Evolutionary conservation across 2,329 filamentous ascomycete species (phyloP), one percentile per base, ranked within the genome.

Genomic region (Stagonosporopsis rhizophila): DNA sequence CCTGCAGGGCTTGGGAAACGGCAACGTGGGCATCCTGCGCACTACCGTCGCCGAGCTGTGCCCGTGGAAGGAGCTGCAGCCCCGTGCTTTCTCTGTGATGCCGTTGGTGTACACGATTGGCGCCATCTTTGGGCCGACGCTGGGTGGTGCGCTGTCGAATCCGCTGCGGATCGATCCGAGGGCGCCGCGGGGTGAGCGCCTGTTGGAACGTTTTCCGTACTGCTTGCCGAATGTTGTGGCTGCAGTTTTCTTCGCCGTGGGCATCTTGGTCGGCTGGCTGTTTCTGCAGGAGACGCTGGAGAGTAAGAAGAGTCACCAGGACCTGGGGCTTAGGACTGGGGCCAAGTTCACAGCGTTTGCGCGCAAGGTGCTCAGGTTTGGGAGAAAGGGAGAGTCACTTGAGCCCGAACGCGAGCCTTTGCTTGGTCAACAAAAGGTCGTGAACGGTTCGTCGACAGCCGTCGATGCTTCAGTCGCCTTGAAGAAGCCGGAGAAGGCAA

Each of bases 1-100:
- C 6, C 79, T 97, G n/a, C 85, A 91, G 65, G 94, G 95, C 1
- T 83, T 88, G 9, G 88, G 90, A 40, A 97, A 96, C 71, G 95
- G 94, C 50, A 98, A 97, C 71, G 79, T 82, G 11, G 80, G 95
- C 1, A 97, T 97, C 59, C 89, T 97, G 61, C 81, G 93, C 62
- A 96, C 92, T 15, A 92, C 95, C 79, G 92, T 97, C 2, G 94
- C 94, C 0, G 94, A 97, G 75, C 87, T 97, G 83, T 92, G 96
- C 1, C 90, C 92, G 0, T 87, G 95, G 74, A 92, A 77, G 73
- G 89, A 92, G 70, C 81, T 96, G 6, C 94, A 97, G 70, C 93
- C 94, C 0, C 82, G 87, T 48, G 95, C 95, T 0, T 98, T 98
- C 75, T 92, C 89, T 61, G 82, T 98, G 41, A 97, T 98, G 93